phyloP scores from a whole-genome alignment of 768 basidiomycete species.

The Podaxis sp. region DNA sequence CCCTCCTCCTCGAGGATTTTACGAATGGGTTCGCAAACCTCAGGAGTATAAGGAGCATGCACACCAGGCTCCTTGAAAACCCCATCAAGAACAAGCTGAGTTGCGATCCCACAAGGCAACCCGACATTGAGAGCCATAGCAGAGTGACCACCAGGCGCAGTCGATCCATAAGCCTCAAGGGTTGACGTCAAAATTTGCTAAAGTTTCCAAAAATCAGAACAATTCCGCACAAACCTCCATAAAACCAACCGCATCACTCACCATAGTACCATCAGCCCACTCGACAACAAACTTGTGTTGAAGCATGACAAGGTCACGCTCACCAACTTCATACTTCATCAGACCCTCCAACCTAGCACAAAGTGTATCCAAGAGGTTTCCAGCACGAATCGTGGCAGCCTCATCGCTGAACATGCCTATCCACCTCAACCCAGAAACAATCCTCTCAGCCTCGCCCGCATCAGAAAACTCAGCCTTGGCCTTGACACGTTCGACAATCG shows the following conservation, averaged over 20 bases:
- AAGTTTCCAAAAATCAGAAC: neutral
- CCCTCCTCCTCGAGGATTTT: conserved; percentile 69
- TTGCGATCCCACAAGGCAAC: conserved; percentile 90
- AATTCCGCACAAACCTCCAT: conserved; percentile 7
- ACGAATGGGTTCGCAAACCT: conserved; percentile 75
- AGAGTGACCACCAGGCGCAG: conserved; percentile 58
- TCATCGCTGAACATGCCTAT: conserved; percentile 85
- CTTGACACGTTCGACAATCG: conserved; percentile 71
- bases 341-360: conserved; percentile 86
- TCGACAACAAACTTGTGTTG: conserved; percentile 97
- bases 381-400: conserved; percentile 54
- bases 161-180: conserved; percentile 82
- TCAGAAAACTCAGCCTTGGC: conserved; percentile 70
- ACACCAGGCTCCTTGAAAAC: conserved; percentile 75
- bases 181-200: conserved; percentile 89
- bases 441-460: conserved; percentile 64
- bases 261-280: conserved; percentile 76
- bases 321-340: conserved; percentile 88
- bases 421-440: conserved; percentile 89
- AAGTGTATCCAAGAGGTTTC: conserved; percentile 89
- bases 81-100: conserved; percentile 88
- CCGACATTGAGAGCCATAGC: conserved; percentile 94
- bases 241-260: conserved; percentile 23
- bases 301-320: conserved; percentile 95
- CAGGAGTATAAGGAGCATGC: conserved; percentile 81